Evolutionary conservation across 73 alveolate species (phyloP).

Genomic region (Paraurostyla sp.): DNA sequence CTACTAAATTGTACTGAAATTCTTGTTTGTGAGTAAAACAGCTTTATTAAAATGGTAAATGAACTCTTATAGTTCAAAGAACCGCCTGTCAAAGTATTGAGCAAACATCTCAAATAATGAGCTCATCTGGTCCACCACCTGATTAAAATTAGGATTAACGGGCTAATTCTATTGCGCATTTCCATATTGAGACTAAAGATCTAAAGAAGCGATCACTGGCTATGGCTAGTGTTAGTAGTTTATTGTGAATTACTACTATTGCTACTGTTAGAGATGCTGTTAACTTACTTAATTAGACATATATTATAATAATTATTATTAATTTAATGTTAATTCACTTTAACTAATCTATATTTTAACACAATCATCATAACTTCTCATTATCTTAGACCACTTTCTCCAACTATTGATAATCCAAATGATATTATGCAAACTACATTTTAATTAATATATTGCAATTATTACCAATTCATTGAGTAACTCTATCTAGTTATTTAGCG

Average conservation of each 20-base stretch:
- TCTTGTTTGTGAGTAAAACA: slow-evolving; percentile 1
- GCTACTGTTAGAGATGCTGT: background rate
- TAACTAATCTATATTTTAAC: background rate
- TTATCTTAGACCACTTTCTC: no score
- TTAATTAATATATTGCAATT: background rate
- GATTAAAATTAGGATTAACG: background rate
- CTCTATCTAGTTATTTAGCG: background rate
- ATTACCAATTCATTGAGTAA: slow-evolving; percentile 11
- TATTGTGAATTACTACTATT: background rate
- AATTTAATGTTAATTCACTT: background rate
- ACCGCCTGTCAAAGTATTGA: slow-evolving; percentile 40
- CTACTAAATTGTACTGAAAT: background rate
- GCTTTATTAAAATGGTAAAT: slow-evolving; percentile 51
- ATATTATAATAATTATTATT: background rate
- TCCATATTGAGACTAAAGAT: background rate
- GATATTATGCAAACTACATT: background rate
- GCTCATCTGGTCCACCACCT: slow-evolving; percentile 42
- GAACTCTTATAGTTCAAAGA: slow-evolving; percentile 49
- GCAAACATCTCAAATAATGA: slow-evolving; percentile 51
- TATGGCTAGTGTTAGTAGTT: background rate
- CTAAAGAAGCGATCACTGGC: background rate
- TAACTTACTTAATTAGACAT: slow-evolving; percentile 9
- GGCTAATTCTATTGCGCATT: no score
- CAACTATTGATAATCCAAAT: background rate
- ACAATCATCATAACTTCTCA: background rate